phyloP scores from a whole-genome alignment of 2,329 filamentous ascomycete species.

The Hypocrella siamensis region DNA sequence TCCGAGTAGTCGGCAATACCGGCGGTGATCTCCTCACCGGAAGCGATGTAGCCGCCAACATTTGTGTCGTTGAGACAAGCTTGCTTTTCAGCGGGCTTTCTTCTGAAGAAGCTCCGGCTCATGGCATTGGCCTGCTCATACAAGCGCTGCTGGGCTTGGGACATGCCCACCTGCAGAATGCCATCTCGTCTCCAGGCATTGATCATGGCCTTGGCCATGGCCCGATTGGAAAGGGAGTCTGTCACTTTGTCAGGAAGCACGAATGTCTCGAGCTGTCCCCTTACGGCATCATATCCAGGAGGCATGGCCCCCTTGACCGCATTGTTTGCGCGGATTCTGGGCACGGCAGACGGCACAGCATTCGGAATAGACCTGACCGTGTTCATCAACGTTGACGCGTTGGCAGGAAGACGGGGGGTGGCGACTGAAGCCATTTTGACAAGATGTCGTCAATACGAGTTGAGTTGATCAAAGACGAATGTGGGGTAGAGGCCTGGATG shows the following conservation, averaged over 20 bases:
- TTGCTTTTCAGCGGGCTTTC: slow-evolving; percentile 20
- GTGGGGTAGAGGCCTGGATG: too few species aligned
- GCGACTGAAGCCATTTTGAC: slow-evolving; percentile 2
- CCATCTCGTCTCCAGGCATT: slow-evolving; percentile 26
- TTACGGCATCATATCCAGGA: slow-evolving; percentile 10
- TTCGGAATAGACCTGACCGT: neutral
- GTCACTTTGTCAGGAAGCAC: slow-evolving; percentile 21
- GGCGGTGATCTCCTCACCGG: slow-evolving; percentile 30
- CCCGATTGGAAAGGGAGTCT: slow-evolving; percentile 15
- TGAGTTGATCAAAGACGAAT: too few species aligned
- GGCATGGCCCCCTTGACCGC: slow-evolving; percentile 8
- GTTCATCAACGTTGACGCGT: neutral
- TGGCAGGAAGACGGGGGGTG: neutral
- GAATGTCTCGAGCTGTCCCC: slow-evolving; percentile 23
- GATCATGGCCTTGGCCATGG: slow-evolving; percentile 23
- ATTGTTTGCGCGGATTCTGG: neutral
- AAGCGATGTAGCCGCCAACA: slow-evolving; percentile 32
- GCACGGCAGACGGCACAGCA: neutral
- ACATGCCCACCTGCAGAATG: slow-evolving; percentile 29
- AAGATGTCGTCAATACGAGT: too few species aligned
- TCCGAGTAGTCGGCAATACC: slow-evolving; percentile 35
- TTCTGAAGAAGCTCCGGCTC: slow-evolving; percentile 23
- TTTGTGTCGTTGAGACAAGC: slow-evolving; percentile 26
- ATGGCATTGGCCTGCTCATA: slow-evolving; percentile 20
- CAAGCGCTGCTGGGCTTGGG: slow-evolving; percentile 14